Percentiles rank a stretch among this genome's conserved stretches.
phyloP scores from a whole-genome alignment of 129 eudicot genomes.

The Flaveria ramosissima region DNA sequence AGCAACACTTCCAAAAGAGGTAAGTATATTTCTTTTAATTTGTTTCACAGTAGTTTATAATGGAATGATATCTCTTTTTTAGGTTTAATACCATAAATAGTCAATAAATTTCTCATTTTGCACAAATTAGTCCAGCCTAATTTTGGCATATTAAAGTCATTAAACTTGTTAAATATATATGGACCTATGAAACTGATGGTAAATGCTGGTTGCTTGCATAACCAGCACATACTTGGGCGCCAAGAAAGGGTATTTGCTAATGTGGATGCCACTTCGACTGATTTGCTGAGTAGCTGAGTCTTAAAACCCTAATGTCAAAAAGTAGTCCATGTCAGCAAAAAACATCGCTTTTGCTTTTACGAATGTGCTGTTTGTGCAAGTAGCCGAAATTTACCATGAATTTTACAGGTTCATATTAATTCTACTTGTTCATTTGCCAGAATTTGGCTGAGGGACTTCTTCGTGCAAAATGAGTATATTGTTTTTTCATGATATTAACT shows the following conservation, averaged over 20 bases:
- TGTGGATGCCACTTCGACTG: not conserved
- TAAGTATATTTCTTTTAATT: conserved; percentile 24
- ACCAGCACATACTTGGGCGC: not conserved
- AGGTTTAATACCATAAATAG: not conserved
- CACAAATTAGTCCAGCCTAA: not conserved
- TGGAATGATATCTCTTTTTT: not conserved
- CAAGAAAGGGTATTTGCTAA: not conserved
- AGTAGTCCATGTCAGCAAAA: not conserved
- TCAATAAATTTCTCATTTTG: not conserved
- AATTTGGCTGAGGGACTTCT: not conserved
- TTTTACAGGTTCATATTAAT: not conserved
- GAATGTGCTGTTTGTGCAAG: not conserved
- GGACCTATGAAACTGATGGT: not conserved
- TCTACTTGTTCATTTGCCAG: not conserved
- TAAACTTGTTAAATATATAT: not conserved
- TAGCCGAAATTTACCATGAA: not conserved
- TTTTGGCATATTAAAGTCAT: not conserved
- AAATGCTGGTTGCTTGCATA: not conserved
- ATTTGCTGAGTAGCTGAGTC: not conserved
- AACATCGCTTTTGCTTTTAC: not conserved
- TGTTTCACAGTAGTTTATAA: not conserved
- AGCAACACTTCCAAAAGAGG: conserved; percentile 93
- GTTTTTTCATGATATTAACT: not conserved
- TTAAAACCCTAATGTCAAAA: not conserved
- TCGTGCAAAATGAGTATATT: not conserved